Base-by-base conservation (phyloP, 1,284 basidiomycete genomes). In the Inonotus obliquus region DNA sequence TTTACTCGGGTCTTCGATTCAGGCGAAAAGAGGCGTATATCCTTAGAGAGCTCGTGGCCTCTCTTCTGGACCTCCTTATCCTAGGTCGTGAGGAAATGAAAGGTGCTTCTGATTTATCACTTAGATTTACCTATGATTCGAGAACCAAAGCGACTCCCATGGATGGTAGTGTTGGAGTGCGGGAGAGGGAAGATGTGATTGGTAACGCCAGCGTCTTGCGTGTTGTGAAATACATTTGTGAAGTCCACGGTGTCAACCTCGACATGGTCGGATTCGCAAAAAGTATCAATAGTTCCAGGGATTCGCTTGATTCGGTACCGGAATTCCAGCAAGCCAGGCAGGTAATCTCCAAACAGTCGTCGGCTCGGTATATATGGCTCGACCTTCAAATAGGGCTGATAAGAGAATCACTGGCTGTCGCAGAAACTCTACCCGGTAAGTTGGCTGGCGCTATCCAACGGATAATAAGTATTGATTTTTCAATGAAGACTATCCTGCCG, bases 321-420 rank as follows among this genome's bases (percentile, higher is more conserved):
- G 23, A 52, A 29, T 4, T 39, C 19, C 55, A 37, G 27, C 29
- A 37, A 54, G 38, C 23, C 54, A 37, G 38, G 21, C 38, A 59
- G 59, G 63, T 11, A 27, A 27, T 25, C 13, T 32, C 45, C 38
- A 75, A 77, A 38, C 72, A 75, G 37, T 68, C 75, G 37, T 71
- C 73, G 25, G 82, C 84, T 64, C 74, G 81, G 2, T 94, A 89
- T 70, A 95, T 96, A 1, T 99, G 96, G 96, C 88, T 92, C 0
- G 92, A 95, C 70, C 79, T 98, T 53, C 96, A 98, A 74, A 83
- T 96, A 35, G 92, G 92, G 35, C 85, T 96, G 35, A 81, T 98
- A 39, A 85, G 94, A 53, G 96, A 98, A 70, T 92, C 94, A 0
- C 88, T 98, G 37, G 86, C 89, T 0, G 86, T 98, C 10, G 91